Base-by-base conservation (phyloP, 192 early-diverging fungal species). In the Backusella sp. region DNA sequence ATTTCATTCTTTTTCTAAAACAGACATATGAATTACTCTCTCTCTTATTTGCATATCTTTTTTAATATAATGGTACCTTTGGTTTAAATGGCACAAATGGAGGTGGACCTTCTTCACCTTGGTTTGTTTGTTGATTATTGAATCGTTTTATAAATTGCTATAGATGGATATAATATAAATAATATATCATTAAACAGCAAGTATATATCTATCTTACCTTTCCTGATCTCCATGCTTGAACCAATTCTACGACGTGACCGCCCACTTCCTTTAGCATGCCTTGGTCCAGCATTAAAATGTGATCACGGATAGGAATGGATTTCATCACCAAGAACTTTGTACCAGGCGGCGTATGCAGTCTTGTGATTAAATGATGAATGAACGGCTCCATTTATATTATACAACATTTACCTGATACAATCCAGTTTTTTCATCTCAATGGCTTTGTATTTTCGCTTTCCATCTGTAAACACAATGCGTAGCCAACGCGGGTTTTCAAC, bases 71-170 rank as follows among this genome's bases (percentile, higher is more conserved):
- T n/a, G n/a, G n/a, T n/a, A n/a, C 70, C 53, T 73, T 77, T 23
- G 74, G 26, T 66, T 79, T 79, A 30, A 78, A 81, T 8, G 80
- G 76, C 34, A 81, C 72, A 71, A 81, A 81, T 39, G 76, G 76
- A 49, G 80, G 80, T 14, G 80, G 80, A 12, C 71, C 66, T 21
- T 73, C 72, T 34, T 76, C 75, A 26, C 30, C 59, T 26, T 67
- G 56, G 19, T 59, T 68, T n/a, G 44, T 35, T 69, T 76, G 66
- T 4, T 32, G 71, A 28, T 14, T 28, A 12, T 11, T 21, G 19
- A 65, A 75, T 42, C 80, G 19, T n/a, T 34, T 69, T 9, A 81
- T 71, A 34, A 73, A 78, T 77, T 77, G 76, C 76, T 71, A 62
- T 0, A 56, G 7, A 14, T 23, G 17, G 5, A 67, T 35, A n/a